Conservation (phyloP, 2,329 filamentous ascomycete species). For the Alternaria novae-zelandiae region DNA sequence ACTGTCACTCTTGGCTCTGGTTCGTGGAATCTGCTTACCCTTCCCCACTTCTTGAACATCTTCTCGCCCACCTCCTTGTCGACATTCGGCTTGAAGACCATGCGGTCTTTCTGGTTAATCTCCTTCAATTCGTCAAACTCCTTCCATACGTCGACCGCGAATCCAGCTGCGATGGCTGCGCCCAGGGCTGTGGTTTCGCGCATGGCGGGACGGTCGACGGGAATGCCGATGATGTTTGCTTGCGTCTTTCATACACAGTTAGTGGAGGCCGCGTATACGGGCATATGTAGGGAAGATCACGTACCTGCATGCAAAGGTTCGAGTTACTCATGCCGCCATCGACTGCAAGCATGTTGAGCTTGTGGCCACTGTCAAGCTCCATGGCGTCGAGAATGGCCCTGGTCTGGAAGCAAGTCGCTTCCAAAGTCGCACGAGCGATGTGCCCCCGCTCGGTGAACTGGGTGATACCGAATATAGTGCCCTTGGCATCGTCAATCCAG, state of each 20-base stretch:
- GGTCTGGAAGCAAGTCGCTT: slow-evolving; percentile 91
- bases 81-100: slow-evolving; percentile 72
- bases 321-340: slow-evolving; percentile 91
- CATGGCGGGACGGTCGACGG: slow-evolving; percentile 84
- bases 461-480: slow-evolving; percentile 82
- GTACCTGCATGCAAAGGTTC: slow-evolving; percentile 80
- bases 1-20: not conserved
- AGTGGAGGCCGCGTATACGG: slow-evolving; percentile 5
- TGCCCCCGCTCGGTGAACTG: slow-evolving; percentile 85
- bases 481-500: slow-evolving; percentile 92
- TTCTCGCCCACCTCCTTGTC: slow-evolving; percentile 62
- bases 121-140: slow-evolving; percentile 74
- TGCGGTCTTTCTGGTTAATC: slow-evolving; percentile 74
- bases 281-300: slow-evolving; percentile 14
- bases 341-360: slow-evolving; percentile 76
- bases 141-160: slow-evolving; percentile 80
- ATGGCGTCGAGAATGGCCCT: slow-evolving; percentile 91
- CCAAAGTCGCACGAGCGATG: slow-evolving; percentile 86
- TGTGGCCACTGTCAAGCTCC: slow-evolving; percentile 82
- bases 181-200: slow-evolving; percentile 88
- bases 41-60: slow-evolving; percentile 75
- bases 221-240: slow-evolving; percentile 83
- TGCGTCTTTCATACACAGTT: slow-evolving; percentile 64
- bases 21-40: slow-evolving; percentile 40
- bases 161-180: slow-evolving; percentile 87